Evolutionary conservation across 2,329 filamentous ascomycete genomes (phyloP).

Genomic region (Cordyceps cicadae): DNA sequence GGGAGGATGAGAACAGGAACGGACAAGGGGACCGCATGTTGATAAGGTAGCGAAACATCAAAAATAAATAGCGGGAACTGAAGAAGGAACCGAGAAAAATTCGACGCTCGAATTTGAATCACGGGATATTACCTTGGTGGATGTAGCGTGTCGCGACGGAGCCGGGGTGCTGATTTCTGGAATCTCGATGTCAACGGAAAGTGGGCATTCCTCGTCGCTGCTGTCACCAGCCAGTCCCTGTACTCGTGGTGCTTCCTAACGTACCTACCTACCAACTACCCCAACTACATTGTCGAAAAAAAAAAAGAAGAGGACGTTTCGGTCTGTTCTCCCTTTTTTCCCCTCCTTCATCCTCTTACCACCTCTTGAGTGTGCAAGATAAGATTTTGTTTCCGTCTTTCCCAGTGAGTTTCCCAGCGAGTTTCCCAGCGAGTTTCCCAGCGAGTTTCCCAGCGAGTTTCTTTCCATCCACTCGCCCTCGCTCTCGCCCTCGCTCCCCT

Average conservation of each 20-base stretch:
- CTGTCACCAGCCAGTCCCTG: background rate
- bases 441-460: background rate
- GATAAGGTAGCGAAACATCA: no score
- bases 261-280: no score
- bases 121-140: background rate
- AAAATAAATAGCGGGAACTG: no score
- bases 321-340: background rate
- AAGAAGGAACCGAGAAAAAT: no score
- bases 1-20: no score
- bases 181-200: conserved; percentile 1
- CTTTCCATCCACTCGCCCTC: background rate
- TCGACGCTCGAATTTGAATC: background rate
- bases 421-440: background rate
- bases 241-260: no score
- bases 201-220: background rate
- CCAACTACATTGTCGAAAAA: no score
- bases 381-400: background rate
- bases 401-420: no score
- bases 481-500: background rate
- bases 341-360: background rate
- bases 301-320: background rate
- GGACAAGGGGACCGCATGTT: no score
- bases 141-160: background rate
- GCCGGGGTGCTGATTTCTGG: background rate
- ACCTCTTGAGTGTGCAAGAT: background rate